phyloP scores from a whole-genome alignment of 2,329 filamentous ascomycete species.

The Dactylella cylindrospora region DNA sequence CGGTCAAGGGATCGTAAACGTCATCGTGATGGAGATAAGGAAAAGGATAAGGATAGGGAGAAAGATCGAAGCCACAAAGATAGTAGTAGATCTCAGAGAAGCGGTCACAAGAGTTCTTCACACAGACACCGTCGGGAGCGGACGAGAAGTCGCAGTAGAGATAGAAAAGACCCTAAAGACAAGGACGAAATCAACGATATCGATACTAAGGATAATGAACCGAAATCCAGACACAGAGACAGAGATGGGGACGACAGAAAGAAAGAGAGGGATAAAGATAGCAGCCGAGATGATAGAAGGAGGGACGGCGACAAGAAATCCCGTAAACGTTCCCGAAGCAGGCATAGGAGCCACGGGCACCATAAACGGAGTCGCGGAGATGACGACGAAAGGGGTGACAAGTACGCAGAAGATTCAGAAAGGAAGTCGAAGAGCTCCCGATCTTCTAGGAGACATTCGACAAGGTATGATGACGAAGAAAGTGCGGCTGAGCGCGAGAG shows the following conservation, averaged over 20 bases:
- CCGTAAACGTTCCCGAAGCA: slow-evolving; percentile 39
- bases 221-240: slow-evolving; percentile 43
- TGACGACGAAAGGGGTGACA: slow-evolving; percentile 43
- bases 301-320: slow-evolving; percentile 43
- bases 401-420: slow-evolving; percentile 43
- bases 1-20: slow-evolving; percentile 34
- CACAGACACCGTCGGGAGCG: slow-evolving; percentile 41
- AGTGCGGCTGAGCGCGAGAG: slow-evolving; percentile 46
- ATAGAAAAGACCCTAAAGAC: slow-evolving; percentile 38
- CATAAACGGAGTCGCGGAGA: slow-evolving; percentile 43
- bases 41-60: slow-evolving; percentile 46
- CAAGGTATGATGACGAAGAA: slow-evolving; percentile 49
- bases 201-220: slow-evolving; percentile 42
- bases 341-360: slow-evolving; percentile 39
- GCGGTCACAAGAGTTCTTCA: slow-evolving; percentile 45
- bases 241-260: slow-evolving; percentile 43
- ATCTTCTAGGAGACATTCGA: slow-evolving; percentile 47
- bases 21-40: slow-evolving; percentile 40
- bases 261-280: slow-evolving; percentile 44
- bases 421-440: slow-evolving; percentile 45
- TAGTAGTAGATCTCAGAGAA: slow-evolving; percentile 44
- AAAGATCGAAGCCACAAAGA: slow-evolving; percentile 34
- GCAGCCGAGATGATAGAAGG: slow-evolving; percentile 34
- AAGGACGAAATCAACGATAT: slow-evolving; percentile 45
- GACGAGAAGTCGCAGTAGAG: slow-evolving; percentile 39